Evolutionary conservation across 352 stramenopile species (phyloP).

Genomic region (Globisporangium alternatum): DNA sequence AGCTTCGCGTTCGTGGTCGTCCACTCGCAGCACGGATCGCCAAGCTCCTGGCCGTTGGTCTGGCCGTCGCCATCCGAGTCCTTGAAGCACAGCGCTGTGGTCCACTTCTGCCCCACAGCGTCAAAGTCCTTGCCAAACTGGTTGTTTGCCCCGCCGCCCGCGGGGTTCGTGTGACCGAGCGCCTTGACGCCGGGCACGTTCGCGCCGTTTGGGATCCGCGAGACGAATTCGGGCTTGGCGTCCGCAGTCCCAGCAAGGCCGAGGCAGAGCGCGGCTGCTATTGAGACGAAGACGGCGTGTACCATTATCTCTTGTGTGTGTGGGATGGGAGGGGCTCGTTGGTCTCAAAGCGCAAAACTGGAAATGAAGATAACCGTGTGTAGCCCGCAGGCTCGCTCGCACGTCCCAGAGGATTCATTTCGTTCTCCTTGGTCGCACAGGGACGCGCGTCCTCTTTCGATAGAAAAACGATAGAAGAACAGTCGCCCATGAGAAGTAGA

Average conservation of each 20-base stretch:
- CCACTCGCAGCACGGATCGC: constrained; percentile 51
- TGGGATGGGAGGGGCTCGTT: too few relatives aligned
- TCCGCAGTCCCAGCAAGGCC: background rate
- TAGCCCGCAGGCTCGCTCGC: too few relatives aligned
- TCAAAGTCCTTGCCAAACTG: constrained; percentile 38
- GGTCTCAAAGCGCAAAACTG: too few relatives aligned
- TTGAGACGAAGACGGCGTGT: background rate
- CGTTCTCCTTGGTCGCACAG: too few relatives aligned
- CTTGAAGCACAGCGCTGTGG: background rate
- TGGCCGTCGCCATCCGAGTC: constrained; percentile 44
- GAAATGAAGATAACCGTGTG: too few relatives aligned
- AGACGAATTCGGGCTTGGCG: constrained; percentile 13
- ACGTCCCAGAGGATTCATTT: too few relatives aligned
- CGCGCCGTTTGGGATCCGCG: constrained; percentile 33
- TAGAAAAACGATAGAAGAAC: too few relatives aligned
- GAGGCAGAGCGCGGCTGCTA: background rate
- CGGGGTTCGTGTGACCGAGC: constrained; percentile 30
- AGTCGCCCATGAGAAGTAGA: background rate
- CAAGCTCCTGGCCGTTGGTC: constrained; percentile 60
- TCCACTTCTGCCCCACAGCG: constrained; percentile 20
- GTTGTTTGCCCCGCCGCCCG: constrained; percentile 24
- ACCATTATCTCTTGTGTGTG: too few relatives aligned
- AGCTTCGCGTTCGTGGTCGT: constrained; percentile 2
- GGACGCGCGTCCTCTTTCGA: too few relatives aligned
- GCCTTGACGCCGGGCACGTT: constrained; percentile 30